Percentiles rank a stretch among this genome's conserved stretches.
These are phyloP conservation scores for Drechslerella dactyloides DNA, from an alignment of 2,329 filamentous ascomycete genomes.

Conservation along the genomic window DNA sequence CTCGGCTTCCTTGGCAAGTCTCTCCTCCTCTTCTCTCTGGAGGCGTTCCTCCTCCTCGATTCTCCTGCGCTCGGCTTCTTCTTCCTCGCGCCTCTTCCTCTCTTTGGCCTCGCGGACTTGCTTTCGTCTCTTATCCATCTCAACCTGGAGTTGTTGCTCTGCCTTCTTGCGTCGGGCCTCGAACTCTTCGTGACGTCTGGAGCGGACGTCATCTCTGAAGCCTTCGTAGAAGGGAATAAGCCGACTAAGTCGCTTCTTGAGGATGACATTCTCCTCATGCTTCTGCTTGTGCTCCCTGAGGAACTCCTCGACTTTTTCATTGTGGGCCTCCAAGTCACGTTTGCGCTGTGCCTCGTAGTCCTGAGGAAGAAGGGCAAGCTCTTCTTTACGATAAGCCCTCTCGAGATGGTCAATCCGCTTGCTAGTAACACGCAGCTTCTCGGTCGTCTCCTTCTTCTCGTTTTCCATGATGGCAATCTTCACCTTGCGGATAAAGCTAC, in stretches of 20 bases:
- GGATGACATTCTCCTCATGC: slow-evolving; percentile 87
- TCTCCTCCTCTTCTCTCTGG: slow-evolving; percentile 83
- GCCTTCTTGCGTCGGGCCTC: slow-evolving; percentile 91
- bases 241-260: slow-evolving; percentile 89
- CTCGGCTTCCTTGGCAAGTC: slow-evolving; percentile 76
- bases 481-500: slow-evolving; percentile 86
- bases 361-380: slow-evolving; percentile 84
- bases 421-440: slow-evolving; percentile 86
- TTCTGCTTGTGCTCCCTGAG: slow-evolving; percentile 81
- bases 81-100: slow-evolving; percentile 80
- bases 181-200: slow-evolving; percentile 91
- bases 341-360: slow-evolving; percentile 86
- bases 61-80: slow-evolving; percentile 79
- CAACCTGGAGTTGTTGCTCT: slow-evolving; percentile 89
- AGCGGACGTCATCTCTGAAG: slow-evolving; percentile 81
- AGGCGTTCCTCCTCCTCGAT: slow-evolving; percentile 86
- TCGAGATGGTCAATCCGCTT: slow-evolving; percentile 98
- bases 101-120: slow-evolving; percentile 83
- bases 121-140: slow-evolving; percentile 85
- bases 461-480: slow-evolving; percentile 95
- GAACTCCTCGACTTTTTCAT: slow-evolving; percentile 76
- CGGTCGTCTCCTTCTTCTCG: slow-evolving; percentile 94
- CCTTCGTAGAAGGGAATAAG: slow-evolving; percentile 83
- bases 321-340: slow-evolving; percentile 78
- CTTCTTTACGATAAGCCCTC: slow-evolving; percentile 94